These are phyloP conservation scores for Laguncularia racemosa DNA, from an alignment of 345 rosid species.

Conservation along the genomic window DNA sequence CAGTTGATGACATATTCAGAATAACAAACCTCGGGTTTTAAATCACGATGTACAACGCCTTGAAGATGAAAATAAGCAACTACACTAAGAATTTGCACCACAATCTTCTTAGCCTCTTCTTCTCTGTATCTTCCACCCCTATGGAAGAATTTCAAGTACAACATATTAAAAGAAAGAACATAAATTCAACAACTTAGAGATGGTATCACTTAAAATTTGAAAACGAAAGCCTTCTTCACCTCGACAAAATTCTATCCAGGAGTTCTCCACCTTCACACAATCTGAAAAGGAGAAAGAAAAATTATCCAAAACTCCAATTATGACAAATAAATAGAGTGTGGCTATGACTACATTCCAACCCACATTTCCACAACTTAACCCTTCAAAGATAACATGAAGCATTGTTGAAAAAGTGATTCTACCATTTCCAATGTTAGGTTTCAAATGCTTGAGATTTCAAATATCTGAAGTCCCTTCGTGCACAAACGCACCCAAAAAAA, in stretches of 20 bases:
- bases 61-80: slow-evolving; percentile 94
- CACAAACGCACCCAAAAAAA: too few relatives aligned
- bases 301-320: too few relatives aligned
- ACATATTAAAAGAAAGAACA: neutral
- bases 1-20: neutral
- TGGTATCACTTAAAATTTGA: neutral
- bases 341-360: too few relatives aligned
- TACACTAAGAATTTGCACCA: slow-evolving; percentile 71
- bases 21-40: slow-evolving; percentile 80
- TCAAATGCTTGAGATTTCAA: too few relatives aligned
- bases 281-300: slow-evolving; percentile 30
- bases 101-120: slow-evolving; percentile 74
- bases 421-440: too few relatives aligned
- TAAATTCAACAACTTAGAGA: neutral
- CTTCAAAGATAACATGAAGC: too few relatives aligned
- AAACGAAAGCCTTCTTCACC: slow-evolving; percentile 31
- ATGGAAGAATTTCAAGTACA: slow-evolving; percentile 14
- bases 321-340: too few relatives aligned
- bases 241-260: slow-evolving; percentile 79
- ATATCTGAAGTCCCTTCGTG: too few relatives aligned
- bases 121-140: slow-evolving; percentile 96
- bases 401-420: too few relatives aligned
- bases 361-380: too few relatives aligned
- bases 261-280: slow-evolving; percentile 98
- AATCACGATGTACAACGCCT: slow-evolving; percentile 96